Percentiles rank a stretch among this genome's conserved stretches.
Evolutionary conservation across 768 basidiomycete genomes (phyloP).

Genomic region (Tubosaeta sp.): DNA sequence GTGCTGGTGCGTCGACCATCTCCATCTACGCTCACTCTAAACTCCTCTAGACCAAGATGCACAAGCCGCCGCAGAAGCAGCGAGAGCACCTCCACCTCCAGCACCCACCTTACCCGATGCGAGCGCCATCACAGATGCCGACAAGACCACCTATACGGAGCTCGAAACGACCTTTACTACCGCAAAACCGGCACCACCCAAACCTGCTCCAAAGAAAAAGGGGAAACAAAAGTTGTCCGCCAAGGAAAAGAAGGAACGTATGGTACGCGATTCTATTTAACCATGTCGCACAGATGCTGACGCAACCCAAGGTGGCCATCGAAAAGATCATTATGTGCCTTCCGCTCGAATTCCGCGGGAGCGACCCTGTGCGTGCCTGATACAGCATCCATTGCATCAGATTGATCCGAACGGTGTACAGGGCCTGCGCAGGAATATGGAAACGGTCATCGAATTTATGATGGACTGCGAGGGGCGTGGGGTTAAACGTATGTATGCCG

Average conservation of each 20-base stretch:
- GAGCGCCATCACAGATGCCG: constrained; percentile 19
- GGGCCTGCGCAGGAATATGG: constrained; percentile 74
- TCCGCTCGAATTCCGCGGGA: constrained; percentile 88
- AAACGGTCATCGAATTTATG: constrained; percentile 72
- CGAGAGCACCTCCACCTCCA: constrained; percentile 37
- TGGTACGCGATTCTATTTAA: constrained; percentile 44
- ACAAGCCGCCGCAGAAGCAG: constrained; percentile 46
- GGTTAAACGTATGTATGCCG: constrained; percentile 42
- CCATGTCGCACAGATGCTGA: too few relatives aligned
- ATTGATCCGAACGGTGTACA: constrained; percentile 24
- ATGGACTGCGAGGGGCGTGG: constrained; percentile 60
- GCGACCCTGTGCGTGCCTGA: constrained; percentile 64
- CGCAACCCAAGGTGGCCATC: constrained; percentile 43
- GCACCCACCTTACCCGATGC: constrained; percentile 12
- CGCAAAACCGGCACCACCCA: constrained; percentile 36
- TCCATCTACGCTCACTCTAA: background rate
- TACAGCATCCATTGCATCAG: background rate
- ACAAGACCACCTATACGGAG: constrained; percentile 30
- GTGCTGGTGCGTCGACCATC: constrained; percentile 47
- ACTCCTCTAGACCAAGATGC: constrained; percentile 54
- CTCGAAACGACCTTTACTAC: constrained; percentile 35
- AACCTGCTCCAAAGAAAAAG: constrained; percentile 45
- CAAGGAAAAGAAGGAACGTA: constrained; percentile 82
- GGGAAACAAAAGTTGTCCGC: constrained; percentile 64
- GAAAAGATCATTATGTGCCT: constrained; percentile 72